Base-by-base conservation (phyloP, 2,329 filamentous ascomycete genomes). In the Neonectria faginata region DNA sequence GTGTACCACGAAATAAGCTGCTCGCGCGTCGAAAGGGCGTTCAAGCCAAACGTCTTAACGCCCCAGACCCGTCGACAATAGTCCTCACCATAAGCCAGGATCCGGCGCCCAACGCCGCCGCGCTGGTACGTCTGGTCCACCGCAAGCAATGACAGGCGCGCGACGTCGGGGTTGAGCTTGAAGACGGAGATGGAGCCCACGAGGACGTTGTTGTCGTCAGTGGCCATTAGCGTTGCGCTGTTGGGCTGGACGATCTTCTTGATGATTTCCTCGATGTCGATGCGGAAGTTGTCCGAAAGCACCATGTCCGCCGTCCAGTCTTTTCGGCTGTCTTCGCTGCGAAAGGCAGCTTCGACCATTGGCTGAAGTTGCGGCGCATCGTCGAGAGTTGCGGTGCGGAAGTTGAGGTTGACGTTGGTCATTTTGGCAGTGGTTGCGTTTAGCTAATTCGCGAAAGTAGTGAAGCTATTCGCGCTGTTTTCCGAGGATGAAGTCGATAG, bases 251-350 rank as follows among this genome's bases (percentile, higher is more conserved):
- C 50, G 53, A 83, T 79, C 4, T 81, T 86, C 11, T 91, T 87
- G 0, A 88, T 88, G 20, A 84, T 76, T 74, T 91, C 88, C 62
- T 90, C 86, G 72, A 92, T 90, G 54, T 85, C 84, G 2, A 91
- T 90, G 2, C 86, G 90, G 78, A 92, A 93, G 54, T 84, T 88
- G 11, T 90, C 92, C 48, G 87, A 91, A 8, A 94, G 84, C 86
- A 73, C 74, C 36, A 76, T 70, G 57, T 79, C 71, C 4, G 74
- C 80, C 0, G 77, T 77, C 71, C 71, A 73, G 55, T 71, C 56
- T 58, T 74, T 61, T 53, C 80, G 71, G 62, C 65, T 77, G 45
- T 82, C 81, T 3, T 76, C 72, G 48, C 79, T 73, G 36, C 79
- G 79, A 51, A 83, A 83, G 0, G 81, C 79, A 12, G 75, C 67